Evolutionary conservation across 345 rosid species (phyloP).

Genomic region (Salix arbutifolia): DNA sequence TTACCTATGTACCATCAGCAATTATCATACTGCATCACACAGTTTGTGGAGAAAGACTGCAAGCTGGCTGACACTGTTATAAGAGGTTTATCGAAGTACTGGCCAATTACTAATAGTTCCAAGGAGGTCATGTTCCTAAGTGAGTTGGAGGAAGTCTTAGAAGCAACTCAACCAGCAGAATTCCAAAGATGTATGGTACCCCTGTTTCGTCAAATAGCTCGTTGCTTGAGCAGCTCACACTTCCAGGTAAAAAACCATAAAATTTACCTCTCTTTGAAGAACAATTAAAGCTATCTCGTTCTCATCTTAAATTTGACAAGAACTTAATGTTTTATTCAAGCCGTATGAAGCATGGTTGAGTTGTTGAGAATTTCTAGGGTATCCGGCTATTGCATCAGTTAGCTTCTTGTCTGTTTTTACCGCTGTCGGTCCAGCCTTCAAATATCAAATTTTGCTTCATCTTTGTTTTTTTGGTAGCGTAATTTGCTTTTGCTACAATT

Average conservation of each 20-base stretch:
- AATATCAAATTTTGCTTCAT: too few species aligned
- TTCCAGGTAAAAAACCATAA: constrained; percentile 52
- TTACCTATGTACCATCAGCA: constrained; percentile 69
- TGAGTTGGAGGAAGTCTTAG: constrained; percentile 69
- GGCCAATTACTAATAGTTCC: constrained; percentile 69
- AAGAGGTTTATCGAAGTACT: constrained; percentile 57
- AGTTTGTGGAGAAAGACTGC: constrained; percentile 72
- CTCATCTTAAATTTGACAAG: background rate
- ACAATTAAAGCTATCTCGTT: background rate
- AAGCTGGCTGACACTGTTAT: constrained; percentile 61
- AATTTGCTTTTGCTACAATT: background rate
- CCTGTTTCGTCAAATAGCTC: constrained; percentile 58
- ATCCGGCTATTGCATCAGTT: background rate
- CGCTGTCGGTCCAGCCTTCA: background rate
- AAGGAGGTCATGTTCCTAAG: constrained; percentile 68
- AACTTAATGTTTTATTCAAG: background rate
- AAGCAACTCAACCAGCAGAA: constrained; percentile 67
- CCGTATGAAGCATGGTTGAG: background rate
- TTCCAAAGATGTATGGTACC: constrained; percentile 71
- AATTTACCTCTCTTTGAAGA: background rate
- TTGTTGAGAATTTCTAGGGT: background rate
- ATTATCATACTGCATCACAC: constrained; percentile 57
- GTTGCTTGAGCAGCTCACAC: constrained; percentile 67
- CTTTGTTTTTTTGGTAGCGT: background rate
- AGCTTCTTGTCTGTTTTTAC: background rate